These are phyloP conservation scores for Rhizopogon sp. DNA, from an alignment of 768 basidiomycete species.

Conservation along the genomic window DNA sequence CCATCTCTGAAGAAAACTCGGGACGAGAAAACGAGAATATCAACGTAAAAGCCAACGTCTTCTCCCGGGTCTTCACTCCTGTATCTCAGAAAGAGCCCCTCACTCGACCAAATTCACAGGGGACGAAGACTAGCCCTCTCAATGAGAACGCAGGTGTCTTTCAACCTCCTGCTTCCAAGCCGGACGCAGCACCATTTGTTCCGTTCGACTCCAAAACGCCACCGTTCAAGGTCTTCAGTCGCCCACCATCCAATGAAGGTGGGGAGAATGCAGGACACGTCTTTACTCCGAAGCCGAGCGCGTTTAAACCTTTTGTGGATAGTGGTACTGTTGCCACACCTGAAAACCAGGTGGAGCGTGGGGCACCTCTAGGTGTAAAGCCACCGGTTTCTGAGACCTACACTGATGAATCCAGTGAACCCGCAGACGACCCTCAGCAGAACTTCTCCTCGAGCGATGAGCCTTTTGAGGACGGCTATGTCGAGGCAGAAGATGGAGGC, in stretches of 20 bases:
- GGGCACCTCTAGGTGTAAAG: conserved; percentile 11
- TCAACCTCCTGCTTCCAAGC: conserved; percentile 8
- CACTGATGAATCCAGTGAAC: conserved; percentile 30
- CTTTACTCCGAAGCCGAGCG: conserved; percentile 42
- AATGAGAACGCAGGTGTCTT: conserved; percentile 8
- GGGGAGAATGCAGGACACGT: conserved; percentile 31
- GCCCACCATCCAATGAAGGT: conserved; percentile 44
- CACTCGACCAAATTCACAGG: conserved; percentile 17
- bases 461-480: conserved; percentile 26
- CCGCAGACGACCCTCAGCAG: conserved; percentile 11
- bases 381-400: conserved; percentile 13
- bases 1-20: conserved; percentile 31
- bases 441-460: conserved; percentile 30
- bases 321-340: conserved; percentile 9
- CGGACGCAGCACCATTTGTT: conserved; percentile 32
- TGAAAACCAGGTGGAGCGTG: conserved; percentile 7
- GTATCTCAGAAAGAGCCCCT: conserved; percentile 35
- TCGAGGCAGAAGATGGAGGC: conserved; percentile 21
- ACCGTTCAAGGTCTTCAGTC: conserved; percentile 66
- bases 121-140: conserved; percentile 10
- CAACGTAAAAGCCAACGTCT: conserved; percentile 33
- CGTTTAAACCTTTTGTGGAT: conserved; percentile 37
- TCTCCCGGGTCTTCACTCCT: conserved; percentile 65
- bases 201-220: conserved; percentile 37
- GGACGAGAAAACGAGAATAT: conserved; percentile 2